Percentiles rank a stretch among this genome's conserved stretches.
phyloP scores from a whole-genome alignment of 208 protist genomes.

The Leishmania guyanensis region DNA sequence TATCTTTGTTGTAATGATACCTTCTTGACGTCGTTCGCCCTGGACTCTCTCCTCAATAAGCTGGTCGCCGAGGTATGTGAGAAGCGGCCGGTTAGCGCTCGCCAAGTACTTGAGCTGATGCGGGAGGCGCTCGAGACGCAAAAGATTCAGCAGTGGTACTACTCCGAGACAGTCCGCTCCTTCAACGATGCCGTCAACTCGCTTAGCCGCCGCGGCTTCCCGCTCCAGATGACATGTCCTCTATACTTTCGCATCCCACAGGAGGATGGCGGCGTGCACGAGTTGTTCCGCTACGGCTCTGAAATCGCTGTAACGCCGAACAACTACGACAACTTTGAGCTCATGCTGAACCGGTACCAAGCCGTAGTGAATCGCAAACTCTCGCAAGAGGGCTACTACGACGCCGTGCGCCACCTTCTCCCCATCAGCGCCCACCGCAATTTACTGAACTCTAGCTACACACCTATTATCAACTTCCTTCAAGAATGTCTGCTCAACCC shows the following conservation, averaged over 20 bases:
- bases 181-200: conserved; percentile 31
- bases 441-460: conserved; percentile 44
- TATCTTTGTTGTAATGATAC: conserved; percentile 32
- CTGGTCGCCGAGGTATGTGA: conserved; percentile 32
- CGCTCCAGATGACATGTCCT: conserved; percentile 32
- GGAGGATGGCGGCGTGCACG: conserved; percentile 44
- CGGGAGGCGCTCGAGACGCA: conserved; percentile 23
- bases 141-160: conserved; percentile 37
- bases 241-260: conserved; percentile 60
- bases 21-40: conserved; percentile 29
- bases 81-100: conserved; percentile 29
- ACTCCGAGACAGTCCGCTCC: conserved; percentile 28
- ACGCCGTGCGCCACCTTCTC: conserved; percentile 21
- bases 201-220: conserved; percentile 30
- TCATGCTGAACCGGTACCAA: conserved; percentile 35
- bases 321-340: conserved; percentile 54
- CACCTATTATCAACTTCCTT: conserved; percentile 44
- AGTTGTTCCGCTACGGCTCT: conserved; percentile 63
- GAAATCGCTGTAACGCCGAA: conserved; percentile 49
- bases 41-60: conserved; percentile 30
- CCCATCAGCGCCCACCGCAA: conserved; percentile 43
- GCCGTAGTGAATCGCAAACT: conserved; percentile 16
- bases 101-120: conserved; percentile 31
- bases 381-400: conserved; percentile 30
- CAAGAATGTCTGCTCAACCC: conserved; percentile 40